These are phyloP conservation scores for Chaetomium strumarium DNA, from an alignment of 2,329 filamentous ascomycete genomes.

Conservation along the genomic window DNA sequence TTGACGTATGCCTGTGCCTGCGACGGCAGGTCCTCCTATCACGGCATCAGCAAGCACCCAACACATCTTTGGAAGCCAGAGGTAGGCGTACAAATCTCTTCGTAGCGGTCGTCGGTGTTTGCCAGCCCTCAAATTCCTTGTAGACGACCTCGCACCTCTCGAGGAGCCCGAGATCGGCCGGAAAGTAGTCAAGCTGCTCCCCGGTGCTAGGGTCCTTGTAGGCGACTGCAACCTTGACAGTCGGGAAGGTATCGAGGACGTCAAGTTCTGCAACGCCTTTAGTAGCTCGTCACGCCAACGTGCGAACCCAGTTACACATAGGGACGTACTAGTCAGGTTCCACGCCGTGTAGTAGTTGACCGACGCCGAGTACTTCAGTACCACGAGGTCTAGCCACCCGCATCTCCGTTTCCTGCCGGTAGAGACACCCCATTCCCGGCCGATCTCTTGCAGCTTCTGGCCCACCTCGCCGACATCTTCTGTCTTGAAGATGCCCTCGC, in stretches of 20 bases:
- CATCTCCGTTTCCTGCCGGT: conserved; percentile 57
- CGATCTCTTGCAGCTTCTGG: conserved; percentile 43
- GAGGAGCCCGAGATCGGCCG: conserved; percentile 54
- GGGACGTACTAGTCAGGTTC: conserved; percentile 45
- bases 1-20: conserved; percentile 61
- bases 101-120: conserved; percentile 54
- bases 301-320: not conserved
- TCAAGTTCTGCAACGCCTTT: conserved; percentile 44
- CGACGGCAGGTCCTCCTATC: conserved; percentile 50
- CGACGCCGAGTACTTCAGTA: conserved; percentile 56
- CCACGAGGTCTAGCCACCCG: conserved; percentile 59
- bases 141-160: conserved; percentile 59
- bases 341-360: conserved; percentile 63
- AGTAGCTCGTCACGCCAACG: conserved; percentile 18
- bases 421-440: conserved; percentile 40
- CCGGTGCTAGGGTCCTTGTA: conserved; percentile 51
- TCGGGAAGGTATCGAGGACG: conserved; percentile 66
- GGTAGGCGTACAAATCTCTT: conserved; percentile 42
- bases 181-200: conserved; percentile 55
- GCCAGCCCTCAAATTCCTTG: conserved; percentile 64
- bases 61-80: not conserved
- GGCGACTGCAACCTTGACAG: conserved; percentile 66
- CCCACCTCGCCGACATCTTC: conserved; percentile 46
- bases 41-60: conserved; percentile 9
- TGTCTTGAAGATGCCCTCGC: conserved; percentile 60